A percentile compares a stretch with the other conserved stretches of the same genome.
phyloP scores from a whole-genome alignment of 805 yeast genomes.

The Wickerhamomyces tratensis region DNA sequence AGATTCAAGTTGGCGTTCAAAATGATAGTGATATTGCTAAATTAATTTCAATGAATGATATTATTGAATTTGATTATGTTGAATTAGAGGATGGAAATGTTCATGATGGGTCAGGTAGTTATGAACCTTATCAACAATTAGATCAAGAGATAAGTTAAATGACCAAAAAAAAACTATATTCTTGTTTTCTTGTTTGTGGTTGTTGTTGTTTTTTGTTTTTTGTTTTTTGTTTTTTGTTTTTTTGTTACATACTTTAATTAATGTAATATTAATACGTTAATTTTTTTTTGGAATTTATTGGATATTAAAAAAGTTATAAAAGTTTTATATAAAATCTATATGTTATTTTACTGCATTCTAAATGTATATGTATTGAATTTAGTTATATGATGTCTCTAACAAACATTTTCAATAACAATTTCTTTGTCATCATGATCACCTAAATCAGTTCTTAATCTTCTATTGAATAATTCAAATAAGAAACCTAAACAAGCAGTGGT shows the following conservation, averaged over 20 bases:
- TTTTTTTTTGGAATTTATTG: too few relatives aligned
- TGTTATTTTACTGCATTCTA: too few relatives aligned
- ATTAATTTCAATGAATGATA: not conserved
- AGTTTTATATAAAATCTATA: too few relatives aligned
- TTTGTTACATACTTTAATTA: too few relatives aligned
- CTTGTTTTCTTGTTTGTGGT: too few relatives aligned
- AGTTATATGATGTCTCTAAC: slow-evolving; percentile 50
- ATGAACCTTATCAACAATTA: slow-evolving; percentile 36
- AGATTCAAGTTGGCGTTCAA: slow-evolving; percentile 5
- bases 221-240: too few relatives aligned
- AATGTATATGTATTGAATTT: slow-evolving; percentile 20
- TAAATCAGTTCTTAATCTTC: slow-evolving; percentile 54
- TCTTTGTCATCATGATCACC: slow-evolving; percentile 51
- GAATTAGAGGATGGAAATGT: slow-evolving; percentile 24
- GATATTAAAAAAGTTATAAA: too few relatives aligned
- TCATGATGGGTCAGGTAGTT: slow-evolving; percentile 39
- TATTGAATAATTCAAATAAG: slow-evolving; percentile 60
- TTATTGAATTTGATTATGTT: slow-evolving; percentile 30
- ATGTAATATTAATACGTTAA: too few relatives aligned
- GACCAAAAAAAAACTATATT: too few relatives aligned
- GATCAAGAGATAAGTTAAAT: slow-evolving; percentile 22
- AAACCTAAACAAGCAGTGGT: slow-evolving; percentile 60
- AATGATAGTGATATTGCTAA: not conserved
- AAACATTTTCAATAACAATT: slow-evolving; percentile 49
- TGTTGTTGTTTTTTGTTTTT: too few relatives aligned